Conservation (phyloP, 108 stramenopile genomes). For the Pseudonitzschia multiseries region DNA sequence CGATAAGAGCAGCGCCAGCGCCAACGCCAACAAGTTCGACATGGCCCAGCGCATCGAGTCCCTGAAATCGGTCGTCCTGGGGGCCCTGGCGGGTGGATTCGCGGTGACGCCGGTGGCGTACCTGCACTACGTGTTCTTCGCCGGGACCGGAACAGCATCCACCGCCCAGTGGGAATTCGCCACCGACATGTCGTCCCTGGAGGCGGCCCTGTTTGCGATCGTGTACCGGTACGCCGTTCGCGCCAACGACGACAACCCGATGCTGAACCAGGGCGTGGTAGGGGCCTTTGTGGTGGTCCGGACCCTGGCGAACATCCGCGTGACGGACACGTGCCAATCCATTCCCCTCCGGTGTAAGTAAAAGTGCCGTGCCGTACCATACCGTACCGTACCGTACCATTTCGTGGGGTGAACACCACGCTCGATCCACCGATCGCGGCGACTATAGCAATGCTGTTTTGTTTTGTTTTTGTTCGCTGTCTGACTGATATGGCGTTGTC, state of each 20-base stretch:
- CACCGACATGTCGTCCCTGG: constrained; percentile 69
- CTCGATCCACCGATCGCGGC: too few relatives aligned
- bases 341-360: constrained; percentile 64
- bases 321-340: constrained; percentile 57
- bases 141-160: neutral
- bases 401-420: too few relatives aligned
- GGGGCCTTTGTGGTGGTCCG: constrained; percentile 76
- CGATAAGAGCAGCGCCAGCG: too few relatives aligned
- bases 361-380: neutral
- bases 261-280: constrained; percentile 72
- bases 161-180: constrained; percentile 77
- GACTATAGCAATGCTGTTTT: neutral
- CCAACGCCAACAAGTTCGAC: constrained; percentile 48
- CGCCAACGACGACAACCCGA: constrained; percentile 60
- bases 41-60: constrained; percentile 73
- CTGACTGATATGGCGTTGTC: neutral
- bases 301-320: constrained; percentile 54
- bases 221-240: constrained; percentile 77
- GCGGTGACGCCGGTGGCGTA: constrained; percentile 55
- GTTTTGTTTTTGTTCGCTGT: neutral
- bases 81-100: constrained; percentile 60
- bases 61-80: constrained; percentile 58
- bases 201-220: constrained; percentile 75
- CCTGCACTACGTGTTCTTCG: constrained; percentile 41
- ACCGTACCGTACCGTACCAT: too few relatives aligned